Base-by-base conservation (phyloP, 83 land plant genomes). In the Diphasiastrum complanatum region DNA sequence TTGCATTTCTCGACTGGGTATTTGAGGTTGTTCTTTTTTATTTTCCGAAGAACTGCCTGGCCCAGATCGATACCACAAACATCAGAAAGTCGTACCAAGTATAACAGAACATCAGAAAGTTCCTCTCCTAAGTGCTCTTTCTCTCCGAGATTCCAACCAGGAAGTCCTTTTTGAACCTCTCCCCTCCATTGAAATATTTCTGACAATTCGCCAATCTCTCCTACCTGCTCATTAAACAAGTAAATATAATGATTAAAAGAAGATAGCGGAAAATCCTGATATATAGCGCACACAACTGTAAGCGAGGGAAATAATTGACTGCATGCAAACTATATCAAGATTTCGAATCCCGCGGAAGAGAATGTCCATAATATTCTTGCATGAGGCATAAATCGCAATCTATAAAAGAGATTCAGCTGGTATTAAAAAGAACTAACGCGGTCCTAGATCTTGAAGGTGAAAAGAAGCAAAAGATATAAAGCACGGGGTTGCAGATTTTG, bases 101-200 rank as follows among this genome's bases (percentile, higher is more conserved):
- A 68, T 40, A 68, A 24, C 36, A 68, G 26, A 34, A 68, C 71
- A 27, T 68, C 71, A 43, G 71, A 68, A 2, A 68, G 68, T 40
- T 68, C 71, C 34, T 68, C 71, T 11, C 68, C 71, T 19, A 68
- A 24, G 26, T 68, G 71, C 68, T 68, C 71, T 45, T 60, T 68
- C 71, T 68, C 71, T 1, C 33, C 51, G 14, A 23, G 69, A 28
- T 60, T 61, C 71, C 71, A 68, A 51, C 41, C 71, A 12, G 53
- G 51, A 0, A 68, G 51, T 3, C 71, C 71, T 34, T 52, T 43
- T 25, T 64, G 53, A 4, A 68, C 71, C 38, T 68, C 71, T 4
- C 71, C 71, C 45, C 61, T 68, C 71, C 71, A 68, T 26, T 68
- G 71, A 36, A 68, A 68, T 14, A 68, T 68, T 24, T 68, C 71